Base-by-base conservation (phyloP, 495 filamentous ascomycete genomes). In the Penicillium pulvis region DNA sequence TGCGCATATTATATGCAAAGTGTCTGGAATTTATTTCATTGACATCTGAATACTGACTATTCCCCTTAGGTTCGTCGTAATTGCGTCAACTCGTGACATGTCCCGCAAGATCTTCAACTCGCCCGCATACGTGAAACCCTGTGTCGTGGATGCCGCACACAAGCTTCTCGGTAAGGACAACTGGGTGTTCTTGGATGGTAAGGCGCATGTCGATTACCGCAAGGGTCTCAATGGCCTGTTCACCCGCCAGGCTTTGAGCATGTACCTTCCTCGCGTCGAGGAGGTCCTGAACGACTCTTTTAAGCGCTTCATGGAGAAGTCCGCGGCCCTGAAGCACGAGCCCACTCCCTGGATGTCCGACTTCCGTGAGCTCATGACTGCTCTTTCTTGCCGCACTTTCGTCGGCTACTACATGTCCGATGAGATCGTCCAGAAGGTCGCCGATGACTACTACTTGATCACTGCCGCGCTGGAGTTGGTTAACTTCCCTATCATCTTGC, bases 101-200 rank as follows among this genome's bases (percentile, higher is more conserved):
- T 90, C 95, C 56, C 87, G 95, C 55, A 98, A 98, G 72, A 87
- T 98, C 64, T 93, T 98, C 86, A 98, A 98, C 77, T 93, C 92
- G 57, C 94, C 94, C 17, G 64, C 74, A 46, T 98, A 87, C 66
- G 94, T 96, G 63, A 97, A 97, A 79, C 94, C 94, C 31, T 98
- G 94, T 73, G 92, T 98, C 49, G 94, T 98, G 58, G 95, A 98
- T 77, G 86, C 87, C 46, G 95, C 94, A 43, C 87, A 92, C 79
- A 98, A 98, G 78, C 87, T 98, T 47, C 87, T 98, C 57, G 90
- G 94, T 39, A 84, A 87, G 57, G 87, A 83, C 61, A 98, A 97
- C 79, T 98, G 93, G 93, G 94, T 98, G 8, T 98, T 98, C 79
- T 79, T 98, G 66, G 94, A 98, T 71, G 94, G 94, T 60, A 93